Base-by-base conservation (phyloP, 306 rosid genomes). In the Crotalaria pallida region DNA sequence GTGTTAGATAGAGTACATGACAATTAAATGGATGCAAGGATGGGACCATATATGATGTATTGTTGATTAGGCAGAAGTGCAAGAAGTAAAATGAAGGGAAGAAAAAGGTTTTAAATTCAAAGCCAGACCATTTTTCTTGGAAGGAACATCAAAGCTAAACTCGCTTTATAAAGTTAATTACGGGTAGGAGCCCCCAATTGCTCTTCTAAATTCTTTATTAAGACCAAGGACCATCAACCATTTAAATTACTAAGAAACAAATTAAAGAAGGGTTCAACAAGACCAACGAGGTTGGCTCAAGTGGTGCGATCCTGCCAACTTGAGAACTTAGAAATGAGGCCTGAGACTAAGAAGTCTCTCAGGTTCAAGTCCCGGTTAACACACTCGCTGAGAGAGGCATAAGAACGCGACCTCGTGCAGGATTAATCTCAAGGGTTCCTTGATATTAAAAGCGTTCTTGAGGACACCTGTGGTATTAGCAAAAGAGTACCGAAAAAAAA, bases 141-240 rank as follows among this genome's bases (percentile, higher is more conserved):
- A 68, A 72, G 76, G 77, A 80, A 84, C 79, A 81, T 74, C 79
- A 75, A 77, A 79, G 87, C 78, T 59, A 81, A 77, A 67, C 72
- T 76, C 77, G 64, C 79, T 80, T 81, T 79, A 44, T 41, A 84
- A 90, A 87, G 80, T 63, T 71, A 64, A 78, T 66, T 71, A 77
- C 51, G 51, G 40, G 68, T 77, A 69, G 79, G 65, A 71, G 68
- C 83, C 76, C 65, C 56, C 38, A 69, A 55, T 61, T 50, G n/a
- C 74, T n/a, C 83, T 84, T 71, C 63, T 57, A 45, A 80, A 77
- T 79, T 49, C 17, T 79, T 57, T 63, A 63, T 68, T 57, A 44
- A 41, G 55, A 65, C 59, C 66, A 73, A 58, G 31, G 26, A 29
- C 10, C 59, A 29, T 36, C 56, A 67, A 56, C 58, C 53, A 69